Evolutionary conservation across 2,329 filamentous ascomycete species (phyloP).

Genomic region (Blastomyces percursus): DNA sequence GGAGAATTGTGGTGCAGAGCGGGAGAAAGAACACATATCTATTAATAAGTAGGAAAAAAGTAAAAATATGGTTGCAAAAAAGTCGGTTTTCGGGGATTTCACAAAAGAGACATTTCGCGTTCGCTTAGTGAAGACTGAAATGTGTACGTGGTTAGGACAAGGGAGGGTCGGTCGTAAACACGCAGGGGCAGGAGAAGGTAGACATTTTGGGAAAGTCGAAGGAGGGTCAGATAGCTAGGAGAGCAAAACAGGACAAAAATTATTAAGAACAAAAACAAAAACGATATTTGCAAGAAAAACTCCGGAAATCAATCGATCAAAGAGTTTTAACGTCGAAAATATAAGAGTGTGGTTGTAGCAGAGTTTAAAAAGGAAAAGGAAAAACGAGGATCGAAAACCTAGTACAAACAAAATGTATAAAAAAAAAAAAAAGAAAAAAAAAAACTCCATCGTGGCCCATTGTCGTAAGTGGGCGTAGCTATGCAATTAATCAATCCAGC

Average conservation of each 20-base stretch:
- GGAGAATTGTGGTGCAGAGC: not conserved
- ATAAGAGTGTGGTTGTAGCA: not conserved
- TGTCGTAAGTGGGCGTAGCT: constrained; percentile 13
- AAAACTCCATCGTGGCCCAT: constrained; percentile 12
- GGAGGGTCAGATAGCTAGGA: not conserved
- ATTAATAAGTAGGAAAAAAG: constrained; percentile 1
- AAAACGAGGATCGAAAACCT: not conserved
- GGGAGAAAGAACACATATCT: not conserved
- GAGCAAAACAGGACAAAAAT: not conserved
- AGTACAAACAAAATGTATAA: not conserved
- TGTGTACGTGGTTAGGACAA: not conserved
- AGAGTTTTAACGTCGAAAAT: not conserved
- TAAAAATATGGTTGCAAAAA: not conserved
- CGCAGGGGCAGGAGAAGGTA: not conserved
- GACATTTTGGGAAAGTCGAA: not conserved
- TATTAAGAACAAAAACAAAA: not conserved
- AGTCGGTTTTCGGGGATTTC: not conserved
- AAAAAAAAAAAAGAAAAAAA: no score
- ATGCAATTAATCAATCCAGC: constrained; percentile 10
- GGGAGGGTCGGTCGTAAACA: not conserved
- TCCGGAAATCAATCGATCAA: not conserved
- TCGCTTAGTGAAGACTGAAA: not conserved
- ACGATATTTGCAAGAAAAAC: constrained; percentile 1
- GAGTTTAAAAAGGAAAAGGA: not conserved
- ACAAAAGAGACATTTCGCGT: constrained; percentile 6